These are phyloP conservation scores for Starmerella riodocensis DNA, from an alignment of 805 yeast genomes.

Conservation along the genomic window DNA sequence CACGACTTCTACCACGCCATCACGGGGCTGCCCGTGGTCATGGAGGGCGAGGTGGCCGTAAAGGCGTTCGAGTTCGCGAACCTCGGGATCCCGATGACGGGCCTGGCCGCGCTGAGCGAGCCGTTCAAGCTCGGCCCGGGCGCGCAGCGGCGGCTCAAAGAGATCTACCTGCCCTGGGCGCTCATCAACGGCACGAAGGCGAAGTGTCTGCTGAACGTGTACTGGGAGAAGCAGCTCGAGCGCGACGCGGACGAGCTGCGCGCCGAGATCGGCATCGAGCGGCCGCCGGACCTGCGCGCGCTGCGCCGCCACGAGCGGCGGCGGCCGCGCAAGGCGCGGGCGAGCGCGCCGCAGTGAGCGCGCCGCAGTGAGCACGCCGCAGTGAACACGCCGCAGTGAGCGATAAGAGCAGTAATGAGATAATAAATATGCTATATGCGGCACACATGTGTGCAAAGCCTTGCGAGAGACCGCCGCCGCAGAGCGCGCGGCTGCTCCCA, in stretches of 20 bases:
- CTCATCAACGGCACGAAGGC: conserved; percentile 55
- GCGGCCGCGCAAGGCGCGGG: too few relatives aligned
- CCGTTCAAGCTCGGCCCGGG: conserved; percentile 65
- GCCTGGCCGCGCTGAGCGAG: conserved; percentile 79
- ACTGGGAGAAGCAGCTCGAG: conserved; percentile 78
- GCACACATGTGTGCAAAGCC: too few relatives aligned
- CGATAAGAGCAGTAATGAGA: too few relatives aligned
- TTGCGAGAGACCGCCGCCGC: too few relatives aligned
- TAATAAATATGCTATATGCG: too few relatives aligned
- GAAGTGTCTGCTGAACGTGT: conserved; percentile 69
- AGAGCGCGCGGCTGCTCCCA: too few relatives aligned
- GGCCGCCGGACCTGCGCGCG: conserved; percentile 66
- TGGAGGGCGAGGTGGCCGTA: conserved; percentile 94
- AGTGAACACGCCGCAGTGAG: too few relatives aligned
- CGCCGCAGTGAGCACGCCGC: too few relatives aligned
- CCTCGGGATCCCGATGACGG: conserved; percentile 90
- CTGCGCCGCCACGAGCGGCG: too few relatives aligned
- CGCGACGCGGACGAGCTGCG: conserved; percentile 63
- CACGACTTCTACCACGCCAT: conserved; percentile 94
- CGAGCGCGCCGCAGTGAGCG: too few relatives aligned
- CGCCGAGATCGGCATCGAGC: conserved; percentile 53
- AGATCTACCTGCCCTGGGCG: conserved; percentile 82
- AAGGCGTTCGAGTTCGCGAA: conserved; percentile 87
- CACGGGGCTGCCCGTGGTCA: conserved; percentile 74
- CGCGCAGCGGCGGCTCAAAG: conserved; percentile 42